These are phyloP conservation scores for Exophiala viscosa DNA, from an alignment of 2,329 filamentous ascomycete genomes.

Conservation along the genomic window DNA sequence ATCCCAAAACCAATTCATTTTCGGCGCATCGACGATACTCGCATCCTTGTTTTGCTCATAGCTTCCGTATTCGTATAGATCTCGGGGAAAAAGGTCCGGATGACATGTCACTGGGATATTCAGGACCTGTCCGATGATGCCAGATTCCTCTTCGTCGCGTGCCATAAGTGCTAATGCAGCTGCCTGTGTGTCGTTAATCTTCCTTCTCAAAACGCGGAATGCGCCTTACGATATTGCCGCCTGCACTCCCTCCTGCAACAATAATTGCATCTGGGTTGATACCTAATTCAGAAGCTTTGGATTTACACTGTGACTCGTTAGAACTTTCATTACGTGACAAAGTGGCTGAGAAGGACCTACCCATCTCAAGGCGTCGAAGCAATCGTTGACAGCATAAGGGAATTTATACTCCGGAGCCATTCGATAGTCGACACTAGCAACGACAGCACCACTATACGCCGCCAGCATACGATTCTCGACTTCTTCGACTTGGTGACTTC, in stretches of 20 bases:
- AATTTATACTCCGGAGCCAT: conserved; percentile 17
- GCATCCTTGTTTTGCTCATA: conserved; percentile 41
- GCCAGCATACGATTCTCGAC: conserved; percentile 12
- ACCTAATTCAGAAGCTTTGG: conserved; percentile 34
- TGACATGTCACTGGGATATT: conserved; percentile 36
- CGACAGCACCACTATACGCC: conserved; percentile 10
- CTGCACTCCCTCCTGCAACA: conserved; percentile 49
- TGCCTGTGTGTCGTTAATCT: conserved; percentile 20
- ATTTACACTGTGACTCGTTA: conserved; percentile 17
- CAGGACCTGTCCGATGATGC: conserved; percentile 46
- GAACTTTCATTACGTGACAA: background rate
- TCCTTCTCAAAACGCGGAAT: background rate
- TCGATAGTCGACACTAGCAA: conserved; percentile 12
- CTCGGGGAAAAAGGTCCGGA: conserved; percentile 2
- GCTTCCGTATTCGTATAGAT: background rate
- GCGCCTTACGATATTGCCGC: conserved; percentile 30
- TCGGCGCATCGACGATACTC: conserved; percentile 30
- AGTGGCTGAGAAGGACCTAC: background rate
- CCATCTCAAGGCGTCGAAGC: conserved; percentile 17
- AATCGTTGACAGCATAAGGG: conserved; percentile 14
- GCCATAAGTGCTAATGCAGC: conserved; percentile 34
- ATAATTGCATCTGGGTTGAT: conserved; percentile 46
- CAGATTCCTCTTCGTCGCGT: conserved; percentile 32
- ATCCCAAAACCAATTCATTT: conserved; percentile 38
- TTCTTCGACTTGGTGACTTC: conserved; percentile 20